A percentile compares a stretch with the other conserved stretches of the same genome.
phyloP scores from a whole-genome alignment of 495 filamentous ascomycete species.

The Penicillium salamii region DNA sequence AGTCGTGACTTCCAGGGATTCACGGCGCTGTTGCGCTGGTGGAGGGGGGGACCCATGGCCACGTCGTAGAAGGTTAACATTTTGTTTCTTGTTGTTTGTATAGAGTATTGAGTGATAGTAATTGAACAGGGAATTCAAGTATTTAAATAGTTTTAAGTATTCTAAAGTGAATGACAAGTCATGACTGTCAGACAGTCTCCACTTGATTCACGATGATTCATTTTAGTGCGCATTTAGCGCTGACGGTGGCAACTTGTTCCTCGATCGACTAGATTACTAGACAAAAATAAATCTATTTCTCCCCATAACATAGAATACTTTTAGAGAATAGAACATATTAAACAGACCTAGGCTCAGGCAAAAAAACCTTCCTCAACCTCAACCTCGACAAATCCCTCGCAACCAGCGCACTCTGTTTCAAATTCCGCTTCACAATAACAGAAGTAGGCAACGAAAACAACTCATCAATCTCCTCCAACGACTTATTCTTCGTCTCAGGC shows the following conservation, averaged over 20 bases:
- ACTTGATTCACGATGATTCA: too few relatives aligned
- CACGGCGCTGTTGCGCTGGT: slow-evolving; percentile 34
- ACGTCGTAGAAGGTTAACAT: slow-evolving; percentile 62
- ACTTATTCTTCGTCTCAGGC: slow-evolving; percentile 62
- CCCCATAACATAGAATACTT: too few relatives aligned
- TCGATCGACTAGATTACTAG: too few relatives aligned
- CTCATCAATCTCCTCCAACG: slow-evolving; percentile 60
- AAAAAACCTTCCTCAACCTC: slow-evolving; percentile 36
- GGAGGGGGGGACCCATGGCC: slow-evolving; percentile 35
- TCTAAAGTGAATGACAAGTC: too few relatives aligned
- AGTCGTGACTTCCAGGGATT: slow-evolving; percentile 62
- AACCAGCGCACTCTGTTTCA: slow-evolving; percentile 36
- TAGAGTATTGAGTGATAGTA: background rate
- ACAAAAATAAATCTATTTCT: too few relatives aligned
- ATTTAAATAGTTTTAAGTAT: too few relatives aligned
- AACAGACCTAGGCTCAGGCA: slow-evolving; percentile 29
- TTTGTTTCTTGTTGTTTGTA: background rate
- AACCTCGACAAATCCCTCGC: slow-evolving; percentile 30
- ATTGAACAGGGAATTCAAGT: too few relatives aligned
- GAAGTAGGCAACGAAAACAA: slow-evolving; percentile 54
- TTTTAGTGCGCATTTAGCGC: background rate
- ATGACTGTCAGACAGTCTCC: too few relatives aligned
- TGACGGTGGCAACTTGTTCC: too few relatives aligned
- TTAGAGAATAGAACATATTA: too few relatives aligned
- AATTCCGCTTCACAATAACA: slow-evolving; percentile 51